Percentiles rank a stretch among this genome's conserved stretches.
Conservation (phyloP, 208 protist species). For the Trypanosoma mega region DNA sequence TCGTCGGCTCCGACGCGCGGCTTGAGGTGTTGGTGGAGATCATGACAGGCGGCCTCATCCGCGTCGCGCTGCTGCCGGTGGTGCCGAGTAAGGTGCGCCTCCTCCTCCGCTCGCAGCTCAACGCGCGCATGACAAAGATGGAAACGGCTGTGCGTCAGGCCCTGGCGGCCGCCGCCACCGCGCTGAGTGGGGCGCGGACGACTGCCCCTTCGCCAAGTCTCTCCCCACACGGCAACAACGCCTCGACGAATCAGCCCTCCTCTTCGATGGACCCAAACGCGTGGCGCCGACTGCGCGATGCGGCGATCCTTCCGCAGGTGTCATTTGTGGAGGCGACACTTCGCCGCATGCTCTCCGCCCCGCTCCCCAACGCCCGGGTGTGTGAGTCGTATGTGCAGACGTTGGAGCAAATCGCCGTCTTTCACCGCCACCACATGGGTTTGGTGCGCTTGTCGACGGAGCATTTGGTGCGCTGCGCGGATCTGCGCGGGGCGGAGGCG, state of each 20-base stretch:
- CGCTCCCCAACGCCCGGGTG: not conserved
- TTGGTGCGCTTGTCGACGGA: not conserved
- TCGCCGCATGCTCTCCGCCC: not conserved
- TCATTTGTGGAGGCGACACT: conserved; percentile 2
- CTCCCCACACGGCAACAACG: not conserved
- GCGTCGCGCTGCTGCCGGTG: not conserved
- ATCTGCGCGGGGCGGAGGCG: not conserved
- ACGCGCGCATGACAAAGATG: not conserved
- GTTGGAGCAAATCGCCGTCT: not conserved
- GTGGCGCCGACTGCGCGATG: conserved; percentile 4
- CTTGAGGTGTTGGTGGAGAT: conserved; percentile 8
- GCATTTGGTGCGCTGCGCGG: not conserved
- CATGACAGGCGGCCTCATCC: not conserved
- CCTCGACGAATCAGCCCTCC: not conserved
- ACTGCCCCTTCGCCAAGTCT: not conserved
- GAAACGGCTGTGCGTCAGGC: not conserved
- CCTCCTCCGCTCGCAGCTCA: not conserved
- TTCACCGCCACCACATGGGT: not conserved
- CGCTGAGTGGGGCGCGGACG: not conserved
- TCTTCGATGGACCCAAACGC: conserved; percentile 14
- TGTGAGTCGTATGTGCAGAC: not conserved
- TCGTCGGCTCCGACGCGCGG: conserved; percentile 2
- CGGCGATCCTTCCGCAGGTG: not conserved
- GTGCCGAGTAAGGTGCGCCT: not conserved
- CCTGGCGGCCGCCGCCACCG: not conserved